Conservation (phyloP, 2,329 filamentous ascomycete species). For the Ustulina deusta region DNA sequence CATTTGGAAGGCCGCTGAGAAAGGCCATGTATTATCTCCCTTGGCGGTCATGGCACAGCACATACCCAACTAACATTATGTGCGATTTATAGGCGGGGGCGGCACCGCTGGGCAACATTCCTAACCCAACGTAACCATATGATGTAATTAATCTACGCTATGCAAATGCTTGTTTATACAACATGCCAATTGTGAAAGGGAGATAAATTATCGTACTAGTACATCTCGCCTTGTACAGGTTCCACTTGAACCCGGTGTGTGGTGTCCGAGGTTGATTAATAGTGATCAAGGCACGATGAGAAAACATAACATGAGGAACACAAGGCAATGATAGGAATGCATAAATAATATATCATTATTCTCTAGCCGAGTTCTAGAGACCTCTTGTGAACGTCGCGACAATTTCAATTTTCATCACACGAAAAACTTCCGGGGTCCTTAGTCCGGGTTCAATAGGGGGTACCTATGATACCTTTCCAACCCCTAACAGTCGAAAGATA, state of each 20-base stretch:
- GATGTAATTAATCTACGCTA: conserved; percentile 15
- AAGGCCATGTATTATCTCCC: background rate
- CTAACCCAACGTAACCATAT: conserved; percentile 18
- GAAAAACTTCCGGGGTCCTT: background rate
- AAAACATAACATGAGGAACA: background rate
- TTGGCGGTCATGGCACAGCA: background rate
- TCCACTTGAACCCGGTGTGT: background rate
- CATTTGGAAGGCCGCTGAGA: background rate
- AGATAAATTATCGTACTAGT: background rate
- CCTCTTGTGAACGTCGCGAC: too few species aligned
- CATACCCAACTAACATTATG: background rate
- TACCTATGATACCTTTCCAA: background rate
- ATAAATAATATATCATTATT: background rate
- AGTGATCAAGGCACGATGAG: background rate
- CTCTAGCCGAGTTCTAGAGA: background rate
- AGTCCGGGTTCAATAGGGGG: background rate
- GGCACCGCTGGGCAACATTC: background rate
- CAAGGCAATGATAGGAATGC: background rate
- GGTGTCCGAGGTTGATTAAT: background rate
- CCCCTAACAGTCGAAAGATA: background rate
- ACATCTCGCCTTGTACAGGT: background rate
- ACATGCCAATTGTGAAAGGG: background rate
- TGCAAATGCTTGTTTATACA: conserved; percentile 15
- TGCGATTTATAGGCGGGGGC: conserved; percentile 6
- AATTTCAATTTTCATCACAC: background rate